Base-by-base conservation (phyloP, 192 early-diverging fungal species). In the Linnemannia schmuckeri region DNA sequence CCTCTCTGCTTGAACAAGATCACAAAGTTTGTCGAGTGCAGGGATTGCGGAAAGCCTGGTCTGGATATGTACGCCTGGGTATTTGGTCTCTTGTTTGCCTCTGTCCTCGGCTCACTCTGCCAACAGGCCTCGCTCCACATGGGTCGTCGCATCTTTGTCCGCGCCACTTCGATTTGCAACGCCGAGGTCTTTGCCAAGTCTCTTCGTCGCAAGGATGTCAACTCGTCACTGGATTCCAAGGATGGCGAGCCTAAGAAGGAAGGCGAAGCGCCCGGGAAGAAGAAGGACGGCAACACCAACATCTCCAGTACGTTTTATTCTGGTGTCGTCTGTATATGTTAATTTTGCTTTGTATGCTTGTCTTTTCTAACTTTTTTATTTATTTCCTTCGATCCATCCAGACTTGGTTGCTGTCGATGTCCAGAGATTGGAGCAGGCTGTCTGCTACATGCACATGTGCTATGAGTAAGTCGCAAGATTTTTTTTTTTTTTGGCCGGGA, bases 131-230 rank as follows among this genome's bases (percentile, higher is more conserved):
- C 89, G 2, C 83, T 94, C 30, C 92, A 91, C 80, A 92, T 91
- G 69, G 94, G 94, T 35, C 89, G 94, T 13, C 88, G 89, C 24
- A 75, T 94, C 15, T 85, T 91, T 68, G 83, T 94, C 54, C 92
- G 90, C 69, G 85, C 88, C 18, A 66, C 88, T 35, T 15, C 91
- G 42, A 88, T 92, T 20, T 54, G 44, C 37, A 77, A 41, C 47
- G 80, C 85, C 10, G 85, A 91, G 80, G 75, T 93, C 1, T 83
- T 89, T 20, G 33, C 69, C n/a, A 90, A 88, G 76, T 88, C 90
- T 17, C 82, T 92, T 44, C 70, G 66, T 27, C 85, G 90, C 47
- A 76, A 72, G 22, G 88, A 89, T 40, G 61, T 82, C 47, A 78
- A 85, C 82, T 82, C 84, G 75, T 54, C 78, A 3, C 83, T 87